phyloP scores from a whole-genome alignment of 139 green algal genomes.

The Chlamydomonas incerta region DNA sequence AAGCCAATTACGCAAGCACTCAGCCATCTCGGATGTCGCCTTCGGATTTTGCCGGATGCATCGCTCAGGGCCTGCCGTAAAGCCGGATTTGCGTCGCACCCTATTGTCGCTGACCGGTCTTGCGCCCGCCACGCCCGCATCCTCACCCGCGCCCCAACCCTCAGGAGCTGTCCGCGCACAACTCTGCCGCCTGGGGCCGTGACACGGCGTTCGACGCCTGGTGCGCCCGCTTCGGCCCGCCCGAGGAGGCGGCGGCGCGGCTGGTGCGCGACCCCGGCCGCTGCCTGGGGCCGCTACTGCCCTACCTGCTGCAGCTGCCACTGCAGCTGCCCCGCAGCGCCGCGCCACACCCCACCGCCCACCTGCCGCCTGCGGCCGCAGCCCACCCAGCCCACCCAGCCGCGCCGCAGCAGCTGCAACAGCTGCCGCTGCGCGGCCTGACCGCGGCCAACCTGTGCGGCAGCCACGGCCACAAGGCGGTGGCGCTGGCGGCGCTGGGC shows the following conservation, averaged over 20 bases:
- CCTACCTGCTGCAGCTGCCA: background rate
- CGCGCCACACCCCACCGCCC: background rate
- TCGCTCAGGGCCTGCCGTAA: too few relatives aligned
- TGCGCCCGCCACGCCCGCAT: too few relatives aligned
- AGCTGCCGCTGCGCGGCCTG: background rate
- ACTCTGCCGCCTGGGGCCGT: slow-evolving; percentile 21
- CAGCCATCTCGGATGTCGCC: too few relatives aligned
- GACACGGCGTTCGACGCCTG: slow-evolving; percentile 30
- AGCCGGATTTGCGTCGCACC: too few relatives aligned
- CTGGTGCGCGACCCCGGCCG: slow-evolving; percentile 7
- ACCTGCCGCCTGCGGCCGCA: background rate
- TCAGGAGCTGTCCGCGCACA: slow-evolving; percentile 26
- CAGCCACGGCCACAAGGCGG: slow-evolving; percentile 30
- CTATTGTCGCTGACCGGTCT: too few relatives aligned
- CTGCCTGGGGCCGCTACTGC: slow-evolving; percentile 18
- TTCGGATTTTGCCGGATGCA: too few relatives aligned
- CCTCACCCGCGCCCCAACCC: too few relatives aligned
- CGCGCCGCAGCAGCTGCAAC: too few relatives aligned
- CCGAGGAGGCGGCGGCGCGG: background rate
- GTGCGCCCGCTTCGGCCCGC: background rate
- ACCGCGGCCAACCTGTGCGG: slow-evolving; percentile 15
- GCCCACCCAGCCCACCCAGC: too few relatives aligned
- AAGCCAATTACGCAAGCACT: too few relatives aligned
- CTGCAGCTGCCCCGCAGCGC: too few relatives aligned
- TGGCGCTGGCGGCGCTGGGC: slow-evolving; percentile 33